Percentiles rank a stretch among this genome's conserved stretches.
phyloP scores from a whole-genome alignment of 345 rosid species.

The Pugionium cornutum region DNA sequence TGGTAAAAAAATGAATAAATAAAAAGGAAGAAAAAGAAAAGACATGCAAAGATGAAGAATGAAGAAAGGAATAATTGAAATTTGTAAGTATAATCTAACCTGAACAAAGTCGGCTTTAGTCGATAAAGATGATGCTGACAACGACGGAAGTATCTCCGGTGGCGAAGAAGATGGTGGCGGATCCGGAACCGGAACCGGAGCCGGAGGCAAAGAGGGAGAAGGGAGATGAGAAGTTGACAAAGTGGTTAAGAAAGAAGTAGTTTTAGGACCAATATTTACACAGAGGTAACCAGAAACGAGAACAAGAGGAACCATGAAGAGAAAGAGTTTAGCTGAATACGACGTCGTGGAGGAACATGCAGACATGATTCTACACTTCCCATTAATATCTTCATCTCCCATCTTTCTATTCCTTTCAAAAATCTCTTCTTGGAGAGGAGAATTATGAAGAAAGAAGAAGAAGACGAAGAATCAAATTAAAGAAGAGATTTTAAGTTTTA shows the following conservation, averaged over 20 bases:
- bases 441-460: conserved; percentile 18
- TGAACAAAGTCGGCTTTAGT: conserved; percentile 20
- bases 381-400: conserved; percentile 37
- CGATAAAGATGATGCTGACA: conserved; percentile 27
- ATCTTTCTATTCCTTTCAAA: conserved; percentile 16
- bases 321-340: conserved; percentile 38
- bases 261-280: conserved; percentile 42
- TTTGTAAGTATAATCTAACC: conserved; percentile 19
- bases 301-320: conserved; percentile 52
- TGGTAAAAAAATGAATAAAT: not conserved
- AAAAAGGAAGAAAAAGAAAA: not conserved
- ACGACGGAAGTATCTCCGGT: conserved; percentile 3
- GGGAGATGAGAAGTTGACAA: conserved; percentile 24
- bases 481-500: conserved; percentile 2
- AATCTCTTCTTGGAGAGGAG: not conserved
- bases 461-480: conserved; percentile 15
- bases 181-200: not conserved
- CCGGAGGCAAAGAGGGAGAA: conserved; percentile 20
- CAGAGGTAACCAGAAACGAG: conserved; percentile 42
- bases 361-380: conserved; percentile 25
- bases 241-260: conserved; percentile 26
- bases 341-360: conserved; percentile 37
- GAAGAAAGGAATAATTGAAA: conserved; percentile 36
- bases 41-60: conserved; percentile 38
- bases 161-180: not conserved